These are phyloP conservation scores for Globisporangium uncinulatum DNA, from an alignment of 352 stramenopile genomes.

Conservation along the genomic window DNA sequence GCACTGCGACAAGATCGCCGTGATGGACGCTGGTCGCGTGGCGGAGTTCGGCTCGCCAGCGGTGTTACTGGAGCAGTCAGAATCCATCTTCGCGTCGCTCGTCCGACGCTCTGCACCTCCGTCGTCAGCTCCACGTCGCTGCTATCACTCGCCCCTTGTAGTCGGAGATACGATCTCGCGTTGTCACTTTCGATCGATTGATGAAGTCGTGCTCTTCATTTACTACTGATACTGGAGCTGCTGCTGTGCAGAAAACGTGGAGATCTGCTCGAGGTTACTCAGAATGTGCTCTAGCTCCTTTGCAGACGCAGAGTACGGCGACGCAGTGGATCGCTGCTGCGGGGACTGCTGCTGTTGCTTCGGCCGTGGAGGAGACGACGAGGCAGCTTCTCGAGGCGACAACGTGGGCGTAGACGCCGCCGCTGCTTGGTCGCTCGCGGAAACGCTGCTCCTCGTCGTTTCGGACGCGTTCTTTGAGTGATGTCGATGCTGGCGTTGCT, in stretches of 20 bases:
- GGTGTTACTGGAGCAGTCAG: constrained; percentile 42
- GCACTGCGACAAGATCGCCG: constrained; percentile 90
- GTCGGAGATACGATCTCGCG: no score
- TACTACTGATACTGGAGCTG: constrained; percentile 7
- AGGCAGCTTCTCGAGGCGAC: constrained; percentile 1
- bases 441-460: constrained; percentile 4
- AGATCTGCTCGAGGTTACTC: constrained; percentile 65
- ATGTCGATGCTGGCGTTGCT: not conserved
- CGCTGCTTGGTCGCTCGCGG: constrained; percentile 2
- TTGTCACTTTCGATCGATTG: no score
- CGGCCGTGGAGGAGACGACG: constrained; percentile 7
- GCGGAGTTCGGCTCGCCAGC: constrained; percentile 76
- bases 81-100: constrained; percentile 32
- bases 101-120: no score
- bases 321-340: no score
- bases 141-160: no score
- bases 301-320: constrained; percentile 16
- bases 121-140: no score
- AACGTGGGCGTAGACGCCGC: constrained; percentile 4
- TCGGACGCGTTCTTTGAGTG: constrained; percentile 2
- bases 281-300: constrained; percentile 65
- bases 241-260: constrained; percentile 41
- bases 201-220: not conserved
- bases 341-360: no score
- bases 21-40: constrained; percentile 85